Percentiles rank a stretch among this genome's conserved stretches.
phyloP scores from a whole-genome alignment of 768 basidiomycete genomes.

The Lepiota brunneoincarnata region DNA sequence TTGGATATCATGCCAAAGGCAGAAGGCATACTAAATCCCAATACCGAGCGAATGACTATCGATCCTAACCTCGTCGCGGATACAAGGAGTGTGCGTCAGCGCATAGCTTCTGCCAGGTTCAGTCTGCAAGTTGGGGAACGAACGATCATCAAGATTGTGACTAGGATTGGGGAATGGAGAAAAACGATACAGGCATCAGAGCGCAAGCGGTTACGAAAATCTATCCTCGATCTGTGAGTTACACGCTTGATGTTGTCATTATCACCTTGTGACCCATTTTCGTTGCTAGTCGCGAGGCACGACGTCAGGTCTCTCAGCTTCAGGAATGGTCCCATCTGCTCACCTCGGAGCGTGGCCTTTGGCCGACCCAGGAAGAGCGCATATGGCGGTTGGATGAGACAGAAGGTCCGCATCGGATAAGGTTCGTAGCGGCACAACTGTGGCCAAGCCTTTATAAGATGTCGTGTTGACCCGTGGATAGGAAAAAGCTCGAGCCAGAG shows the following conservation, averaged over 20 bases:
- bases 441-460: not conserved
- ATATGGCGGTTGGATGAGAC: slow-evolving; percentile 88
- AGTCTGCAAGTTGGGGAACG: slow-evolving; percentile 65
- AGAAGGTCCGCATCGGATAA: slow-evolving; percentile 83
- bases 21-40: slow-evolving; percentile 49
- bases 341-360: slow-evolving; percentile 78
- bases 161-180: slow-evolving; percentile 71
- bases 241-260: not conserved
- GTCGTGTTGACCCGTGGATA: slow-evolving; percentile 22
- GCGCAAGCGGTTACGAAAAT: slow-evolving; percentile 69
- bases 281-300: slow-evolving; percentile 65
- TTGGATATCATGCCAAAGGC: slow-evolving; percentile 55
- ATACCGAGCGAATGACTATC: slow-evolving; percentile 44
- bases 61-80: slow-evolving; percentile 53
- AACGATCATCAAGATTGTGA: slow-evolving; percentile 58
- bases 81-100: slow-evolving; percentile 48
- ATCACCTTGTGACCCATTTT: not conserved
- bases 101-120: slow-evolving; percentile 54
- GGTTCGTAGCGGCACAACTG: slow-evolving; percentile 43
- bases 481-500: slow-evolving; percentile 76
- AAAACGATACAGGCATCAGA: slow-evolving; percentile 67
- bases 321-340: slow-evolving; percentile 60
- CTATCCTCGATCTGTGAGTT: slow-evolving; percentile 68
- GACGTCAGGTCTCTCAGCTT: slow-evolving; percentile 62
- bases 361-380: slow-evolving; percentile 55